Evolutionary conservation across 2,329 filamentous ascomycete genomes (phyloP).

Genomic region (Aspergillus unguis): DNA sequence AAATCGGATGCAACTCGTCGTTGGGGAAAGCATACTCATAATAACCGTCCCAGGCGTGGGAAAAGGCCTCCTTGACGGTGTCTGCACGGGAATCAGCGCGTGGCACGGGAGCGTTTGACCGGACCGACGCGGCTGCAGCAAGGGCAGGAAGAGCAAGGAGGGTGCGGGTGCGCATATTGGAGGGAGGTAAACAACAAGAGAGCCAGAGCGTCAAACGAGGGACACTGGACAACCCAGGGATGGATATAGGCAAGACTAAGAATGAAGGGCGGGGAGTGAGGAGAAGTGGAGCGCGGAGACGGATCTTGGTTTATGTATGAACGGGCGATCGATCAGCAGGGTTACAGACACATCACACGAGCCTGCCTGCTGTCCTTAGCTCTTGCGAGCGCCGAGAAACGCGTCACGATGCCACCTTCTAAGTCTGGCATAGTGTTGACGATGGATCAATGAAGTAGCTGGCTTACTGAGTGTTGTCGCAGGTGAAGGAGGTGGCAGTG

Average conservation of each 20-base stretch:
- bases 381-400: neutral
- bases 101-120: neutral
- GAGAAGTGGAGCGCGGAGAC: too few species aligned
- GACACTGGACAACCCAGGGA: too few species aligned
- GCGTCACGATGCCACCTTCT: neutral
- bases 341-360: too few species aligned
- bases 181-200: too few species aligned
- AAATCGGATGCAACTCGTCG: slow-evolving; percentile 69
- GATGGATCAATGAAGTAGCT: too few species aligned
- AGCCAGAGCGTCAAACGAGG: too few species aligned
- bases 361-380: too few species aligned
- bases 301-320: too few species aligned
- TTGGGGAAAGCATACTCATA: slow-evolving; percentile 70
- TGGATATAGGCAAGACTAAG: too few species aligned
- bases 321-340: too few species aligned
- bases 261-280: too few species aligned
- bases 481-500: neutral
- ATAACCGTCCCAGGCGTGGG: slow-evolving; percentile 70
- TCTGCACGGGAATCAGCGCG: slow-evolving; percentile 44
- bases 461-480: neutral
- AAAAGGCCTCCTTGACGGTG: slow-evolving; percentile 66
- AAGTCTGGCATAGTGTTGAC: neutral
- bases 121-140: neutral
- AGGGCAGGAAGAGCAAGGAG: neutral
- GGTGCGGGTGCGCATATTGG: neutral